Conservation (phyloP, 2,329 filamentous ascomycete genomes). For the Fusarium subtropicale region DNA sequence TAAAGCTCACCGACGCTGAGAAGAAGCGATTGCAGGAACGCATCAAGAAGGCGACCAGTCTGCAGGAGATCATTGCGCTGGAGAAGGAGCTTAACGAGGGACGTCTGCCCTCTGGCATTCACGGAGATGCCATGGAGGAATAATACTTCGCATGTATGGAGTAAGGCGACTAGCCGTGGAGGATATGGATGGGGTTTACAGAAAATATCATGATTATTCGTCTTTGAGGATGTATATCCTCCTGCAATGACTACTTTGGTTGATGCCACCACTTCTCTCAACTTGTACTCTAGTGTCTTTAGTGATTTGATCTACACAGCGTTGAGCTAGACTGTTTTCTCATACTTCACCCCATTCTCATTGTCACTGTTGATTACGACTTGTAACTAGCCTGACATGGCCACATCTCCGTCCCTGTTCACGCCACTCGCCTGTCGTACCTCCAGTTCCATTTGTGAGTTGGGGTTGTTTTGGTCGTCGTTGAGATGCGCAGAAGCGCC, state of each 20-base stretch:
- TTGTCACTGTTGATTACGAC: not conserved
- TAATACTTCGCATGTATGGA: slow-evolving; percentile 48
- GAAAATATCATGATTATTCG: slow-evolving; percentile 30
- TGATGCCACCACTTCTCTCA: not conserved
- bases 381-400: slow-evolving; percentile 66
- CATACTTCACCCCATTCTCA: not conserved
- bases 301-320: not conserved
- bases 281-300: not conserved
- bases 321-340: not conserved
- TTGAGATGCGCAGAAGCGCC: slow-evolving; percentile 41
- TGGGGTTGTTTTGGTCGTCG: slow-evolving; percentile 57
- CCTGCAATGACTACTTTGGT: not conserved
- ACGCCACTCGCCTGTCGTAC: slow-evolving; percentile 59
- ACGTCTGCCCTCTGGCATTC: slow-evolving; percentile 77
- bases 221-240: slow-evolving; percentile 29
- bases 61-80: slow-evolving; percentile 89
- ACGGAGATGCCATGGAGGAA: slow-evolving; percentile 70
- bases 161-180: slow-evolving; percentile 2
- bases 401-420: slow-evolving; percentile 64
- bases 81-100: slow-evolving; percentile 95
- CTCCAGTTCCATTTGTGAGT: slow-evolving; percentile 66
- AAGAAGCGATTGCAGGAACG: slow-evolving; percentile 85
- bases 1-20: slow-evolving; percentile 90
- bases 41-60: slow-evolving; percentile 87
- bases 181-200: slow-evolving; percentile 14